Conservation (phyloP, 2,329 filamentous ascomycete species). For the Chrysoporthe cubensis region DNA sequence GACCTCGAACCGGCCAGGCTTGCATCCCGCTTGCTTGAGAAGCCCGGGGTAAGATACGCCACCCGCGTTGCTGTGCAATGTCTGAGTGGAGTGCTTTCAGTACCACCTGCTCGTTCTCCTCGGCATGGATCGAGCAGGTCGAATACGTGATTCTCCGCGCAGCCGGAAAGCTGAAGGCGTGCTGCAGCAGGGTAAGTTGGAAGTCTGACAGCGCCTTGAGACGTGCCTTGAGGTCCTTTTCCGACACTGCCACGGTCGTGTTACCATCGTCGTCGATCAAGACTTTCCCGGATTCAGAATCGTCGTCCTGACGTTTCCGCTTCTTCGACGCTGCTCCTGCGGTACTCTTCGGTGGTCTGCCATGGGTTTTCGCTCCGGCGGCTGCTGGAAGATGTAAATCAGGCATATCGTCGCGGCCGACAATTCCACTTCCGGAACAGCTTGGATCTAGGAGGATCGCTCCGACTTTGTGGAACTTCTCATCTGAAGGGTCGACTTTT, state of each 20-base stretch:
- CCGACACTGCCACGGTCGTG: constrained; percentile 55
- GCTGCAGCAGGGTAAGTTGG: constrained; percentile 79
- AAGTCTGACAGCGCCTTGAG: constrained; percentile 77
- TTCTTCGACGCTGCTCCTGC: constrained; percentile 41
- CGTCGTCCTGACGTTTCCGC: constrained; percentile 48
- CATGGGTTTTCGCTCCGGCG: constrained; percentile 29
- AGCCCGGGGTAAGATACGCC: constrained; percentile 73
- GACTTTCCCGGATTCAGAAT: constrained; percentile 38
- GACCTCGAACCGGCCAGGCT: constrained; percentile 73
- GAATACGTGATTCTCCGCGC: constrained; percentile 84
- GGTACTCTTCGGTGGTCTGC: constrained; percentile 30
- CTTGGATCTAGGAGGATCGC: constrained; percentile 88
- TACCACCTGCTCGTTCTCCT: constrained; percentile 90
- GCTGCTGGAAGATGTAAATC: constrained; percentile 61
- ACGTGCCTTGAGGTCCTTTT: constrained; percentile 64
- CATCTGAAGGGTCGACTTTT: constrained; percentile 67
- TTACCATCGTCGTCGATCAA: constrained; percentile 61
- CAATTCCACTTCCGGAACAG: constrained; percentile 93
- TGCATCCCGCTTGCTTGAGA: constrained; percentile 78
- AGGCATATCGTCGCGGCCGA: constrained; percentile 81
- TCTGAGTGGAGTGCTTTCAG: constrained; percentile 69
- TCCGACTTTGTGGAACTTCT: constrained; percentile 70
- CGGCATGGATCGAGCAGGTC: constrained; percentile 85
- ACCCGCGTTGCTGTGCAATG: constrained; percentile 69
- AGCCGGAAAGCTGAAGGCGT: constrained; percentile 80